Base-by-base conservation (phyloP, 129 eudicot genomes). In the Solidago caesia region DNA sequence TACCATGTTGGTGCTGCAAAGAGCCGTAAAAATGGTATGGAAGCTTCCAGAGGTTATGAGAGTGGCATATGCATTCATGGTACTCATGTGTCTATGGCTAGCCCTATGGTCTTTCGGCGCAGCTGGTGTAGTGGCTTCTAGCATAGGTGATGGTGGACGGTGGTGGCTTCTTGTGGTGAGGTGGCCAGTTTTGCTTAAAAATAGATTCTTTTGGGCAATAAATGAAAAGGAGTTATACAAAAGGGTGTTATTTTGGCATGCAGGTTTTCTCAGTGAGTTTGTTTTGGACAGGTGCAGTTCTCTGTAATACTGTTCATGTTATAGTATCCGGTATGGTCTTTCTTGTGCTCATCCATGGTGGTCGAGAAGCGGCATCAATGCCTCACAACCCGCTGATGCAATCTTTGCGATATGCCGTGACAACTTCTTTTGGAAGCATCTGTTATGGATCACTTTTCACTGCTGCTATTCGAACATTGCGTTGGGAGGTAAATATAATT, bases 111-210 rank as follows among this genome's bases (percentile, higher is more conserved):
- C 97, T 42, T 94, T 94, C 52, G 99, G 99, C 46, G 98, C 84
- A 9, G 89, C 98, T 55, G 98, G 98, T 39, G 87, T 94, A 53
- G 89, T 94, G 70, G 98, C 98, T 68, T 87, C 86, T 74, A 83
- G 96, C 80, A 73, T 85, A 39, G 97, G 92, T 61, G 97, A 88
- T 66, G 73, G 93, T 78, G 96, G 97, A 45, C 86, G 87, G 33
- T 94, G 98, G 98, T 90, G 92, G 96, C 96, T 90, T 85, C 98
- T 94, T 88, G 85, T 79, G 98, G 98, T 94, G 97, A 94, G 98
- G 89, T 77, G 93, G 91, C 96, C 80, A 82, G 98, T 92, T 60
- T 33, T 33, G 39, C 39, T 33, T 33, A 33, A 33, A 33, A 33
- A 33, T 33, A 33, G 39, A 33, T 33, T 33, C 39, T 33, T 33